Evolutionary conservation across 164 flowering plant species (phyloP).

Genomic region (Malania oleifera): DNA sequence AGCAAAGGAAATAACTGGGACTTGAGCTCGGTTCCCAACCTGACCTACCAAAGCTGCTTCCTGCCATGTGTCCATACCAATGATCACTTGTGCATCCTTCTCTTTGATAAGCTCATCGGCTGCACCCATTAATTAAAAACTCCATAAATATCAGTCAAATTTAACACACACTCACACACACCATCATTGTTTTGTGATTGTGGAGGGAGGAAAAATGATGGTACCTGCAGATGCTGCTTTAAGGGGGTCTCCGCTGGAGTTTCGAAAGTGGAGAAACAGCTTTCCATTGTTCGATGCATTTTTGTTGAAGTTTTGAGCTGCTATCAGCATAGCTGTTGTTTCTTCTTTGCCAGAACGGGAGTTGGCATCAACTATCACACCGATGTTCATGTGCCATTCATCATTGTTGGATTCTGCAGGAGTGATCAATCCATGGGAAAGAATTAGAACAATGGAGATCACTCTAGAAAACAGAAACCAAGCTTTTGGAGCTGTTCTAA

Average conservation of each 20-base stretch:
- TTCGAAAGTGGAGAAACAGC: conserved; percentile 18
- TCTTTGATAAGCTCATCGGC: conserved; percentile 26
- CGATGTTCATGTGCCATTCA: conserved; percentile 14
- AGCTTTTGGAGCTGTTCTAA: background rate
- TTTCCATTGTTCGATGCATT: conserved; percentile 7
- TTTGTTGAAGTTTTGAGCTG: conserved; percentile 19
- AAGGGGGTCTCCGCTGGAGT: conserved; percentile 21
- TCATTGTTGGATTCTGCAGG: background rate
- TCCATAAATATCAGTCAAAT: background rate
- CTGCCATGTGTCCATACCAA: conserved; percentile 41
- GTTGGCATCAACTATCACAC: conserved; percentile 25
- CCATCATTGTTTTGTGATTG: too few species aligned
- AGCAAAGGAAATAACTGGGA: conserved; percentile 42
- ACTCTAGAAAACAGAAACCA: background rate
- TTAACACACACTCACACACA: background rate
- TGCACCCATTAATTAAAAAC: conserved; percentile 8
- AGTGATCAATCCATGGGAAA: conserved; percentile 8
- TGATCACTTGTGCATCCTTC: conserved; percentile 23
- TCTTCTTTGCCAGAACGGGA: conserved; percentile 35
- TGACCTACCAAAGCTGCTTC: conserved; percentile 41
- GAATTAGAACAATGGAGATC: conserved; percentile 9
- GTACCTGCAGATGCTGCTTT: conserved; percentile 27
- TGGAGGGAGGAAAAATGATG: too few species aligned
- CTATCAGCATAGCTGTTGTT: conserved; percentile 34
- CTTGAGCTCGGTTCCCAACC: conserved; percentile 29